These are phyloP conservation scores for Thalassia testudinum DNA, from an alignment of 116 monocot genomes.

Conservation along the genomic window DNA sequence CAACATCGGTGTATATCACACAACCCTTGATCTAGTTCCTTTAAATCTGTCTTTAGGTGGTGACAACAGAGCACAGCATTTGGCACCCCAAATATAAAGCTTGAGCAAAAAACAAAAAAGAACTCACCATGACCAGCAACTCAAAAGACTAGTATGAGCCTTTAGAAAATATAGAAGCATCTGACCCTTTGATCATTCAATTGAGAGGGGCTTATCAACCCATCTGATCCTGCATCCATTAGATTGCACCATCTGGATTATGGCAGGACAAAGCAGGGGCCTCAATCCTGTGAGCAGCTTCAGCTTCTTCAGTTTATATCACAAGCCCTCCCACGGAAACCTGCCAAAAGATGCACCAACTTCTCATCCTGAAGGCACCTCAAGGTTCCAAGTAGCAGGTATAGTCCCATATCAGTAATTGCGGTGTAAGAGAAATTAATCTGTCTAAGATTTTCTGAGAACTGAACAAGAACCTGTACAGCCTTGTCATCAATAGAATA, in stretches of 20 bases:
- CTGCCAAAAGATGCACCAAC: slow-evolving; percentile 37
- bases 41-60: too few species aligned
- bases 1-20: too few species aligned
- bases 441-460: slow-evolving; percentile 59
- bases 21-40: too few species aligned
- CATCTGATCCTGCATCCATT: slow-evolving; percentile 63
- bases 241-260: slow-evolving; percentile 49
- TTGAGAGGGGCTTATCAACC: slow-evolving; percentile 41
- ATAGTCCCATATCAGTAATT: slow-evolving; percentile 36
- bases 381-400: slow-evolving; percentile 36
- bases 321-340: slow-evolving; percentile 53
- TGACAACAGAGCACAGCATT: too few species aligned
- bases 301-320: slow-evolving; percentile 66
- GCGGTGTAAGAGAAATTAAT: slow-evolving; percentile 56
- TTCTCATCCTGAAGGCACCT: slow-evolving; percentile 69
- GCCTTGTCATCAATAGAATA: slow-evolving; percentile 49
- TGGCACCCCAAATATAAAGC: too few species aligned
- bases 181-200: not conserved
- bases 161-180: too few species aligned
- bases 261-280: slow-evolving; percentile 29
- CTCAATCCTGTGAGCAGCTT: slow-evolving; percentile 32
- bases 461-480: slow-evolving; percentile 35
- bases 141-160: too few species aligned
- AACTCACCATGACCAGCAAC: too few species aligned
- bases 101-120: too few species aligned